Base-by-base conservation (phyloP, 495 filamentous ascomycete species). In the Neurospora sublineolata region DNA sequence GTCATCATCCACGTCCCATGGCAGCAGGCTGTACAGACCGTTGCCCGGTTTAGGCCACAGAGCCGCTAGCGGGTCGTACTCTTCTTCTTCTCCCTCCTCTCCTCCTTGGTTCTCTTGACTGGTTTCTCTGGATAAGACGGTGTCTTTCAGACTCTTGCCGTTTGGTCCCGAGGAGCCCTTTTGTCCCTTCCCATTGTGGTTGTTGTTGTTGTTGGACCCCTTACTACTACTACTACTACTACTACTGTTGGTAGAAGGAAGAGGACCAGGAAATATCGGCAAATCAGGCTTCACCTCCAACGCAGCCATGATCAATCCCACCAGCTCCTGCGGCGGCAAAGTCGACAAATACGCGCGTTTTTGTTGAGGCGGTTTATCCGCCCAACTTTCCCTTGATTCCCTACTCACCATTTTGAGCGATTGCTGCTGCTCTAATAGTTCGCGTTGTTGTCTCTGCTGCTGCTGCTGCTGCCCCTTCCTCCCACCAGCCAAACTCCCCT, bases 1-100 rank as follows among this genome's bases (percentile, higher is more conserved):
- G 3, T 82, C 75, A 69, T 88, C 86, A 30, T 86, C 78, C 20
- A 80, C 75, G 70, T 86, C 84, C 3, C 18, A 64, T 41, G 77
- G 76, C 20, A 87, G 74, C 41, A 78, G 79, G 6, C 78, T 77
- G 68, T 86, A 85, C 67, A 86, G 69, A 9, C 87, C 87, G 68
- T 86, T 86, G 3, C 90, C 91, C 16, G 88, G 81, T 74, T 87
- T 86, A 1, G 92, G 90, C 82, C 92, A 92, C 10, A 89, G 80
- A 27, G 88, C 83, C 52, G 87, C 87, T 6, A 84, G 75, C 18
- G 84, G 81, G 37, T 85, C 84, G 69, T 71, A 69, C 60, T 80
- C 77, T 39, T 79, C 79, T 5, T 75, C 74, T 3, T 73, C 77
- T 3, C 75, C 72, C 0, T 68, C 73, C 8, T 41, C 23, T 36